Evolutionary conservation across 352 stramenopile species (phyloP), one percentile per base, ranked within the genome.

Genomic region (Globisporangium echinulatum): DNA sequence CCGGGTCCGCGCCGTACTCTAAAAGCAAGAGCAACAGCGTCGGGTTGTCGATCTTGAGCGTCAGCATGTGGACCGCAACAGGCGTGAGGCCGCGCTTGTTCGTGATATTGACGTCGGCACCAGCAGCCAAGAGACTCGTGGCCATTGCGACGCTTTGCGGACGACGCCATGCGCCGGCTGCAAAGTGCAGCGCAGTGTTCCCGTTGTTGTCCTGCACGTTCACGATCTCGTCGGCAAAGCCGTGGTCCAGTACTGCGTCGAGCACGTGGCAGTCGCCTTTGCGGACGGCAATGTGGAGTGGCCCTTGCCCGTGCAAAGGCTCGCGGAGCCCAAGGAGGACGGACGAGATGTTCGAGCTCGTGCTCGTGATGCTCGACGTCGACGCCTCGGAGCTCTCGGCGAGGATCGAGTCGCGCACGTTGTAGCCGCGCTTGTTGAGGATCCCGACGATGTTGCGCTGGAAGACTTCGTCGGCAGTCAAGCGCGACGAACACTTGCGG

Each of bases 371-470:
- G 49, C 77, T 89, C 39, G 52, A 62, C 7, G 72, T 86, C 37
- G 77, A 88, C 60, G 74, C 64, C 57, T 80, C 80, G 19, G 75
- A 87, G 54, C 68, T 77, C 62, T 89, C 79, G 5, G 72, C 59
- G 54, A 64, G 59, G 37, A 77, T 72, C 49, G 77, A 80, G 57
- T 90, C 82, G 48, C 77, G 74, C 55, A 93, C 72, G 60, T 93
- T 93, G 68, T 93, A 93, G 59, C 83, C 83, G 56, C 83, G 79
- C 57, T 88, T 90, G 65, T 93, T 93, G 46, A 93, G 71, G 44
- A 93, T 74, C 19, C 76, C 79, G 14, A 91, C 60, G 43, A 93
- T 73, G 57, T 75, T 91, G 43, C 72, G 73, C 51, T 90, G 68
- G 60, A 93, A 86, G 15, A 87, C 57, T 46, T 87, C 80, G 53